Base-by-base conservation (phyloP, 345 rosid genomes). In the Turritis glabra region DNA sequence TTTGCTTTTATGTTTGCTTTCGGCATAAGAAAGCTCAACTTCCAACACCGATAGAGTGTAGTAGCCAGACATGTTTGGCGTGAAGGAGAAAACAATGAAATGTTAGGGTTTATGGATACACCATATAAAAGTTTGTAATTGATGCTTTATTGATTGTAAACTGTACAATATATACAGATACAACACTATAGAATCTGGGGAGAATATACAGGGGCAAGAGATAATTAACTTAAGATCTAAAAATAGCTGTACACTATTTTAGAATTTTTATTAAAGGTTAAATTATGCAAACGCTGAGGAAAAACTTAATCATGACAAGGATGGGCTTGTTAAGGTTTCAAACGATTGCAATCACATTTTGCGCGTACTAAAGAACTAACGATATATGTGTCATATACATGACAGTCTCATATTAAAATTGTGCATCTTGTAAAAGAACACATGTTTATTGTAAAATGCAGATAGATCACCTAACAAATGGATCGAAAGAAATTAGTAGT, bases 1-100 rank as follows among this genome's bases (percentile, higher is more conserved):
- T 93, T 93, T 50, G 90, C 93, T 3, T 80, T 85, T 80, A 75
- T 86, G 80, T 94, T 75, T 77, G 97, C 91, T 15, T 86, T 81
- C 64, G 86, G 96, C 84, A 88, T 86, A 21, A 85, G 69, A 77
- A 82, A 81, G n/a, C 80, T 94, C 18, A 90, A 94, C 83, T 94
- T 94, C 89, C 97, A 91, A 46, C 73, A 52, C 4, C 57, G 57
- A 25, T 52, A 52, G 17, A 23, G 3, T 52, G 54, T 50, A 9
- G 54, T 50, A 1, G 8, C 54, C 15, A 15, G 26, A 22, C 7
- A 50, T 22, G 27, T 11, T 21, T 48, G 54, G 54, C 17, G 46
- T 41, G 46, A 41, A 41, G 54, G 7, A 21, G 7, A 23, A 50
- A 43, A 2, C 2, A 43, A 5, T 7, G 14, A 11, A 10, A 11